Percentiles rank a stretch among this genome's conserved stretches.
These are phyloP conservation scores for Adansonia grandidieri DNA, from an alignment of 441 rosid genomes.

Conservation along the genomic window DNA sequence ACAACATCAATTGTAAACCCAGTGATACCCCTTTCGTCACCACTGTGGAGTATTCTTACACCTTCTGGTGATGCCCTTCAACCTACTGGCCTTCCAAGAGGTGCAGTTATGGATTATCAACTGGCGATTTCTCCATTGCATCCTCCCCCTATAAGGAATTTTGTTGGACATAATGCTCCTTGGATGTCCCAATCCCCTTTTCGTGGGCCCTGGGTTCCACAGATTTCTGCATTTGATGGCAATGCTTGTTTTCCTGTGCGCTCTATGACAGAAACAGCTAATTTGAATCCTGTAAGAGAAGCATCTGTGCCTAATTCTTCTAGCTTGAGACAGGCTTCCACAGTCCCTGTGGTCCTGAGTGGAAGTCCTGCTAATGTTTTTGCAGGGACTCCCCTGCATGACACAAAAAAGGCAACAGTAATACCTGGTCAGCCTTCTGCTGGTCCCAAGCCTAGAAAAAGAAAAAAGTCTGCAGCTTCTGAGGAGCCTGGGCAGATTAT, in stretches of 20 bases:
- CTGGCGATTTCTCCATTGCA: slow-evolving; percentile 67
- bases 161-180: slow-evolving; percentile 61
- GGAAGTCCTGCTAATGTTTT: slow-evolving; percentile 51
- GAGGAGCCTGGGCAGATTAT: slow-evolving; percentile 50
- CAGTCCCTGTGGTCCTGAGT: slow-evolving; percentile 43
- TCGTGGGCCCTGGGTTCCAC: slow-evolving; percentile 77
- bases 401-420: slow-evolving; percentile 46
- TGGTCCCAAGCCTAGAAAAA: slow-evolving; percentile 74
- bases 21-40: slow-evolving; percentile 79
- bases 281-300: slow-evolving; percentile 66
- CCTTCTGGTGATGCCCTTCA: slow-evolving; percentile 64
- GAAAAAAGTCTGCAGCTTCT: slow-evolving; percentile 64
- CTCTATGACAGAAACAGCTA: slow-evolving; percentile 63
- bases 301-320: slow-evolving; percentile 51
- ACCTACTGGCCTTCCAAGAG: slow-evolving; percentile 63
- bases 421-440: slow-evolving; percentile 57
- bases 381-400: slow-evolving; percentile 52
- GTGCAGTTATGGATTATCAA: slow-evolving; percentile 65
- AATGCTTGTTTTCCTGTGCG: slow-evolving; percentile 60
- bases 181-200: slow-evolving; percentile 85
- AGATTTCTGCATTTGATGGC: slow-evolving; percentile 59
- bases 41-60: slow-evolving; percentile 80
- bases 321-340: slow-evolving; percentile 48
- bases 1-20: slow-evolving; percentile 55
- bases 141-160: slow-evolving; percentile 63